Conservation (phyloP, 73 alveolate genomes). For the Paraurostyla sp. region DNA sequence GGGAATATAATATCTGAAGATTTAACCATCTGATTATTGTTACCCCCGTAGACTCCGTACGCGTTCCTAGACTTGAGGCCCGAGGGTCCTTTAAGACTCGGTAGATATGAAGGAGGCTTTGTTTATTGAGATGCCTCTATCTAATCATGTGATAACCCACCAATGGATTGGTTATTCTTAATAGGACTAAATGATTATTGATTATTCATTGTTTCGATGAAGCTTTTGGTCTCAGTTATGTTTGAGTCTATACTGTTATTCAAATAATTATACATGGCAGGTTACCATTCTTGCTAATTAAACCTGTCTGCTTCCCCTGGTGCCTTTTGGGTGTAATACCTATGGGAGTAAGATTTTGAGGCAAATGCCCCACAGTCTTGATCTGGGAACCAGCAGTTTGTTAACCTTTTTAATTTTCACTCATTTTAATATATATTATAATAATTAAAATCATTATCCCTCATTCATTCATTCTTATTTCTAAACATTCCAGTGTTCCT, state of each 20-base stretch:
- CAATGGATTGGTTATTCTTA: background rate
- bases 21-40: too few relatives aligned
- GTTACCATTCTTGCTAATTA: background rate
- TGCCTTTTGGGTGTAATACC: constrained; percentile 33
- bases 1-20: too few relatives aligned
- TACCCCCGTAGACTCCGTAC: too few relatives aligned
- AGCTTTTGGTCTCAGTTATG: background rate
- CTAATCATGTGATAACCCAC: background rate
- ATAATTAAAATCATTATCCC: background rate
- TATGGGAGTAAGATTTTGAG: background rate
- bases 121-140: background rate
- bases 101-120: constrained; percentile 13
- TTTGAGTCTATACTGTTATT: background rate
- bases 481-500: background rate
- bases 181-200: background rate
- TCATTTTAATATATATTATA: background rate
- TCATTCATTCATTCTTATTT: too few relatives aligned
- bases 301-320: too few relatives aligned
- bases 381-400: background rate
- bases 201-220: constrained; percentile 8
- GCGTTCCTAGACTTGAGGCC: too few relatives aligned
- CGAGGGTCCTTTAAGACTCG: constrained; percentile 17
- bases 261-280: background rate
- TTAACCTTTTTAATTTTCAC: too few relatives aligned
- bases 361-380: constrained; percentile 10